phyloP scores from a whole-genome alignment of 805 yeast species.

The Metschnikowia chrysomelidarum region DNA sequence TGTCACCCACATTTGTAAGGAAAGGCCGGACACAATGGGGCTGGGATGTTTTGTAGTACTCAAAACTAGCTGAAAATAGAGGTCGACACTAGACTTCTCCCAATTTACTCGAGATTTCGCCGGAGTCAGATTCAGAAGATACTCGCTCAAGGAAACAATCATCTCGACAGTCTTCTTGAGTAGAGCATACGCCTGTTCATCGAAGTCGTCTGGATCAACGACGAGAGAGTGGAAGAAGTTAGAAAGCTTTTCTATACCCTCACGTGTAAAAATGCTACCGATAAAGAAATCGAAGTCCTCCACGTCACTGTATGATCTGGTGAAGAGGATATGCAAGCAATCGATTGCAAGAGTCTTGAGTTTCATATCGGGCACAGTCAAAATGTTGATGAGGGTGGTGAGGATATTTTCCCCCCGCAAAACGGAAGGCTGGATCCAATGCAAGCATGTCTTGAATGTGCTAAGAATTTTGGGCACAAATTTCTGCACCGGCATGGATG shows the following conservation, averaged over 20 bases:
- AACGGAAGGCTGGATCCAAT: slow-evolving; percentile 84
- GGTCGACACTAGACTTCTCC: slow-evolving; percentile 59
- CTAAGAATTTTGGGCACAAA: slow-evolving; percentile 71
- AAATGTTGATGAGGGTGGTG: slow-evolving; percentile 56
- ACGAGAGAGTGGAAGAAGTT: slow-evolving; percentile 62
- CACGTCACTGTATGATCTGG: slow-evolving; percentile 64
- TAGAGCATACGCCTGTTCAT: slow-evolving; percentile 76
- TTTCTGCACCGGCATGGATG: slow-evolving; percentile 28
- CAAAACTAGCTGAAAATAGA: slow-evolving; percentile 71
- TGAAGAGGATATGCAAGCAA: slow-evolving; percentile 83
- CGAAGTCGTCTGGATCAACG: slow-evolving; percentile 66
- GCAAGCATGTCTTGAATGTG: slow-evolving; percentile 83
- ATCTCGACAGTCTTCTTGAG: slow-evolving; percentile 90
- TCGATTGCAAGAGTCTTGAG: slow-evolving; percentile 85
- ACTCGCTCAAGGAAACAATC: slow-evolving; percentile 83
- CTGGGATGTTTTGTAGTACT: slow-evolving; percentile 82
- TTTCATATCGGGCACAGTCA: slow-evolving; percentile 58
- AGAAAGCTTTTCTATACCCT: slow-evolving; percentile 69
- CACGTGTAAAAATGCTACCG: slow-evolving; percentile 70
- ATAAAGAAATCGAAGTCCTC: slow-evolving; percentile 76
- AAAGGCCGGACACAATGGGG: slow-evolving; percentile 84
- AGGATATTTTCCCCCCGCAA: slow-evolving; percentile 66
- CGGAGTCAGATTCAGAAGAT: slow-evolving; percentile 50
- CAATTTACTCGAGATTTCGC: slow-evolving; percentile 42
- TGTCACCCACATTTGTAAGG: slow-evolving; percentile 93